Evolutionary conservation across 2,329 filamentous ascomycete genomes (phyloP), one percentile per base, ranked within the genome.

Genomic region (Penicillium decumbens): DNA sequence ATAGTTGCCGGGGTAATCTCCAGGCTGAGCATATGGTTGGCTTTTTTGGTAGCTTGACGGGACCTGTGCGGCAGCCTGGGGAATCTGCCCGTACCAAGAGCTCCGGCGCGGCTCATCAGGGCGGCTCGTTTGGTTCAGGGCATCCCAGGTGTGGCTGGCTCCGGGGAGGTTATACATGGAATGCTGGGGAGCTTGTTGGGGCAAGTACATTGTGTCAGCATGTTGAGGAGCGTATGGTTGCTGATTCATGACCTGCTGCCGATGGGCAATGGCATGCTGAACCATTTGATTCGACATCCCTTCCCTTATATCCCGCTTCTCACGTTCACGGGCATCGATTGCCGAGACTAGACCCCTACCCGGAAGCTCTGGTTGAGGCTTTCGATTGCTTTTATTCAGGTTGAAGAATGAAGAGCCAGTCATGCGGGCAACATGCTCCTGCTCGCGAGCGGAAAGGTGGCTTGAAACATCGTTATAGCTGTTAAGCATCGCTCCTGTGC

Each of bases 391-490:
- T 32, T 65, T 70, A 4, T 79, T 80, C 65, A 95, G 75, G 50
- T 80, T 83, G 59, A 95, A 80, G 43, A 95, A 75, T 0, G 90
- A 87, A 0, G 83, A 84, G 1, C 88, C 87, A 0, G 89, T 95
- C 59, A 89, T 77, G 32, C 87, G 82, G 8, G 90, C 88, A n/a
- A 95, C 80, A 58, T 95, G 86, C 70, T 95, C 89, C 66, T 95
- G 90, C 68, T 95, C 90, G 13, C 87, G 82, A 15, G 90, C 90
- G 18, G 88, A 90, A n/a, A 95, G 76, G 49, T 85, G 80, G 0
- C 74, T 71, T 7, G 80, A 77, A 23, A 79, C 71, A 56, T 82
- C 77, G 42, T 75, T 74, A 24, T 72, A 67, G 41, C 74, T 72
- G 29, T 74, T 72, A 27, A 85, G 68, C 49, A 79, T 65, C 3